A percentile compares a stretch with the other conserved stretches of the same genome.
phyloP scores from a whole-genome alignment of 2,329 filamentous ascomycete genomes.

The Aureobasidium mangrovei region DNA sequence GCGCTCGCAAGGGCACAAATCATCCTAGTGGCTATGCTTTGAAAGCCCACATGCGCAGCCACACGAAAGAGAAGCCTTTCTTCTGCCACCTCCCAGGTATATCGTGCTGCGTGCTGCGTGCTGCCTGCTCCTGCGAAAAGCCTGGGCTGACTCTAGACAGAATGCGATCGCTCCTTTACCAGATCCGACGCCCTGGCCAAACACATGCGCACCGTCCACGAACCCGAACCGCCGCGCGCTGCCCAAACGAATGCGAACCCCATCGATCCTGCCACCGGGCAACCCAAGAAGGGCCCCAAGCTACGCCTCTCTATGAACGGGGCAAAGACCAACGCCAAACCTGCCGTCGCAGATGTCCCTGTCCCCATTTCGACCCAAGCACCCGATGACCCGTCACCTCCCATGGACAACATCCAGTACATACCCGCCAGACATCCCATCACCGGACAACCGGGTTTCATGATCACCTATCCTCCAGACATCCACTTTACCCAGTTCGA shows the following conservation, averaged over 20 bases:
- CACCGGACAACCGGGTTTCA: slow-evolving; percentile 40
- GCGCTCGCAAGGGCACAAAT: slow-evolving; percentile 74
- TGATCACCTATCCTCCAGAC: slow-evolving; percentile 46
- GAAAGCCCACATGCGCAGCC: slow-evolving; percentile 94
- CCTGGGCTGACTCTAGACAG: slow-evolving; percentile 37
- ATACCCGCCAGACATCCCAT: slow-evolving; percentile 51
- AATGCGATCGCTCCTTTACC: slow-evolving; percentile 96
- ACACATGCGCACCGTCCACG: slow-evolving; percentile 97
- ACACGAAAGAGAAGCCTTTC: slow-evolving; percentile 96
- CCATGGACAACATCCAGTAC: slow-evolving; percentile 51
- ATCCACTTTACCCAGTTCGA: slow-evolving; percentile 58
- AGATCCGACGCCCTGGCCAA: slow-evolving; percentile 92
- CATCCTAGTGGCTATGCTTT: slow-evolving; percentile 94
- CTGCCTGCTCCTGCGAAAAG: neutral
- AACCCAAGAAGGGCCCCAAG: slow-evolving; percentile 34
- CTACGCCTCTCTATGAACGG: slow-evolving; percentile 33
- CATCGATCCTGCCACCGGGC: slow-evolving; percentile 41
- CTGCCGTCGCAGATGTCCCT: slow-evolving; percentile 17
- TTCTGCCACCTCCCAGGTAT: slow-evolving; percentile 89
- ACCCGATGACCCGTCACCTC: slow-evolving; percentile 24
- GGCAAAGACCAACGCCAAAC: slow-evolving; percentile 20
- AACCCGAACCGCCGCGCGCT: slow-evolving; percentile 71
- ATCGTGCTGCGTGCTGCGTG: neutral
- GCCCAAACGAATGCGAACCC: slow-evolving; percentile 63
- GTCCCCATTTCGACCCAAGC: slow-evolving; percentile 9